Conservation (phyloP, 805 yeast species). For the Candida tibetensis region DNA sequence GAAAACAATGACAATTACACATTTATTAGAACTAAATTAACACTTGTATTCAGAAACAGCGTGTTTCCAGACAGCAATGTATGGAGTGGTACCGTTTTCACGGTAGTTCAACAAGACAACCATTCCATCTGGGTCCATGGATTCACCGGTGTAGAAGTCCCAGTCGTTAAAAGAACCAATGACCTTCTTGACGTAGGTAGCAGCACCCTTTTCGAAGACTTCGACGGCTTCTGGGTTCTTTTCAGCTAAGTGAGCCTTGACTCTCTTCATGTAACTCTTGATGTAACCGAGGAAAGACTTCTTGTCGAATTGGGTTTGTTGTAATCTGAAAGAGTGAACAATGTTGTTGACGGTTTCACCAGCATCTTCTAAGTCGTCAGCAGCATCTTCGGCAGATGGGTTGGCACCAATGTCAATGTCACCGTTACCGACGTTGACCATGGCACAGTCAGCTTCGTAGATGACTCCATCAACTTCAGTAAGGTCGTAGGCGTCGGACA, state of each 20-base stretch:
- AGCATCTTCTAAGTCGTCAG: slow-evolving; percentile 78
- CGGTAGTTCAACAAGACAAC: slow-evolving; percentile 97
- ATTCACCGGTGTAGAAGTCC: slow-evolving; percentile 99
- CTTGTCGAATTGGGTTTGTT: slow-evolving; percentile 94
- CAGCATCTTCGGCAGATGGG: slow-evolving; percentile 98
- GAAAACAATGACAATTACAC: too few relatives aligned
- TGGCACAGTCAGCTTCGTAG: slow-evolving; percentile 94
- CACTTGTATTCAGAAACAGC: slow-evolving; percentile 83
- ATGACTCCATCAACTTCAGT: slow-evolving; percentile 85
- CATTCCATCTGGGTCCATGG: slow-evolving; percentile 99
- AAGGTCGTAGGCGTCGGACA: slow-evolving; percentile 95
- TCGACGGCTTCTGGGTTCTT: slow-evolving; percentile 81
- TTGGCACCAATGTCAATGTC: slow-evolving; percentile 99
- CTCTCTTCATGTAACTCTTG: slow-evolving; percentile 97
- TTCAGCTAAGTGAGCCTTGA: slow-evolving; percentile 91
- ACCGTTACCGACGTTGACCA: slow-evolving; percentile 86
- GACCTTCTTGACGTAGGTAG: slow-evolving; percentile 93
- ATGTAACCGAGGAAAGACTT: slow-evolving; percentile 95
- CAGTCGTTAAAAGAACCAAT: slow-evolving; percentile 95
- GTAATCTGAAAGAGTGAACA: slow-evolving; percentile 97
- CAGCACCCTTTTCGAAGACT: slow-evolving; percentile 96
- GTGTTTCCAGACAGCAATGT: slow-evolving; percentile 98
- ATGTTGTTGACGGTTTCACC: slow-evolving; percentile 94
- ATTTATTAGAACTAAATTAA: slow-evolving; percentile 7
- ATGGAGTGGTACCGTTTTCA: slow-evolving; percentile 99